Base-by-base conservation (phyloP, 345 rosid genomes). In the Toxicodendron radicans region DNA sequence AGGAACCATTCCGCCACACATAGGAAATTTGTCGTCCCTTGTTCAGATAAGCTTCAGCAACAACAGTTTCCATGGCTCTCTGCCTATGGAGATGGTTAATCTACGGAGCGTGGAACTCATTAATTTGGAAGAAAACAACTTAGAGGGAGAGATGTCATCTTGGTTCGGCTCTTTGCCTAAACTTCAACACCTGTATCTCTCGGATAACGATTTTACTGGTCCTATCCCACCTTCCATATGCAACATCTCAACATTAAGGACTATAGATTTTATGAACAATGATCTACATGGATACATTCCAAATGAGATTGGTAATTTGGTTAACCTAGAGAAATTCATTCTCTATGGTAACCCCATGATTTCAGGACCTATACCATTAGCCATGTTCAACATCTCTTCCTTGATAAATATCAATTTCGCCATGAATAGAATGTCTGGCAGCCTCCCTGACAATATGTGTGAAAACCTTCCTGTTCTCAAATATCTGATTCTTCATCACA, bases 1-100 rank as follows among this genome's bases (percentile, higher is more conserved):
- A 5, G 79, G 80, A 49, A 81, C 74, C 57, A 16, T 81, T 11
- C 76, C 84, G 23, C 67, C 79, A 2, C 67, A 72, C 3, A 7
- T 69, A 1, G 80, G 80, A 9, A 76, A 70, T n/a, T 18, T 76
- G 1, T 73, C 74, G 1, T 68, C 63, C 24, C 65, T 79, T n/a
- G 0, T n/a, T 45, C 0, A 20, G 49, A 17, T 79, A 23, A 1
- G 6, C 6, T 3, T 75, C 21, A 1, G 20, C 30, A 58, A 74
- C 72, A 79, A 79, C 32, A 58, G 51, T 6, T 73, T 76, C 12
- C 68, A 62, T 7, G 78, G 73, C 32, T 1, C 54, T 60, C 43
- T 68, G 18, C 64, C 69, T 0, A 1, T 7, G 3, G 70, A 66
- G 48, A 1, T 75, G 16, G 60, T 21, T 38, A 7, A 41, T 4